Percentiles rank a stretch among this genome's conserved stretches.
Evolutionary conservation across 1,139 yeast species (phyloP).

Genomic region (Torulaspora pretoriensis): DNA sequence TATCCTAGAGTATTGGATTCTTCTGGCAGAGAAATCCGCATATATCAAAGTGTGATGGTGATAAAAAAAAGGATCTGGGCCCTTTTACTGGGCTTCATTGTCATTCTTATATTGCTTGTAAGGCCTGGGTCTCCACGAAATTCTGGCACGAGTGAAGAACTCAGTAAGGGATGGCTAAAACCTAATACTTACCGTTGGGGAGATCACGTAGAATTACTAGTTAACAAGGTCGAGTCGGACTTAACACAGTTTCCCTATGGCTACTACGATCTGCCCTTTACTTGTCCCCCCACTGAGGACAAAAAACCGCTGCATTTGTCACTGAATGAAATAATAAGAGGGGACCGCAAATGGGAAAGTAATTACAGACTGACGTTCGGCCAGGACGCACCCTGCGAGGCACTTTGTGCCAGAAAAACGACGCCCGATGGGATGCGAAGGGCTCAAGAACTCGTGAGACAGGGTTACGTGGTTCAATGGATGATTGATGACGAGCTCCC

Average conservation of each 20-base stretch:
- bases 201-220: slow-evolving; percentile 63
- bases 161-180: slow-evolving; percentile 26
- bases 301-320: slow-evolving; percentile 63
- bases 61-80: slow-evolving; percentile 9
- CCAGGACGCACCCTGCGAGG: slow-evolving; percentile 57
- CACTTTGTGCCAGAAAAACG: slow-evolving; percentile 63
- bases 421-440: slow-evolving; percentile 47
- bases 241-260: slow-evolving; percentile 73
- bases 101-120: slow-evolving; percentile 6
- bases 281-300: slow-evolving; percentile 61
- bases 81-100: slow-evolving; percentile 2
- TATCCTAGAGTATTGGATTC: not conserved
- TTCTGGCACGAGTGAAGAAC: not conserved
- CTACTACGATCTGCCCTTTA: slow-evolving; percentile 73
- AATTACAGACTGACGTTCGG: slow-evolving; percentile 62
- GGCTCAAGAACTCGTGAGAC: slow-evolving; percentile 59
- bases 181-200: slow-evolving; percentile 41
- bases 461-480: slow-evolving; percentile 83
- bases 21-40: too few species aligned
- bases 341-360: slow-evolving; percentile 76
- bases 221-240: slow-evolving; percentile 76
- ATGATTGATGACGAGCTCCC: slow-evolving; percentile 71
- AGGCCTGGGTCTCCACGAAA: slow-evolving; percentile 4
- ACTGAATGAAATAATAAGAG: slow-evolving; percentile 71
- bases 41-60: not conserved